Evolutionary conservation across 345 rosid genomes (phyloP), one percentile per base, ranked within the genome.

Genomic region (Nasturtium officinale): DNA sequence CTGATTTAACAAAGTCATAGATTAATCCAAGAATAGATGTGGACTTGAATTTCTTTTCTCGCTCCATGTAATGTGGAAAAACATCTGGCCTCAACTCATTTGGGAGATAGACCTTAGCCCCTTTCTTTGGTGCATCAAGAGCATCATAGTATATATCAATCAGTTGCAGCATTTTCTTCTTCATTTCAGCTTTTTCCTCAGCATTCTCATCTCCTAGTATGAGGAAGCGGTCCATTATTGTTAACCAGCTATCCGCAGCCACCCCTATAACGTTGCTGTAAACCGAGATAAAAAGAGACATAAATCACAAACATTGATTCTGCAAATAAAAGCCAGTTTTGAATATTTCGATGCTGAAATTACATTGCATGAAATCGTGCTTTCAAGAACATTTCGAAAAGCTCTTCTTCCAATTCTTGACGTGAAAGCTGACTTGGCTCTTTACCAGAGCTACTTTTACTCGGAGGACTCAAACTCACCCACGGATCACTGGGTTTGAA

Each of bases 121-220:
- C 59, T 12, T 76, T 83, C 48, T 91, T 91, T 0, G 90, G 87
- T 55, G 97, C 96, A 83, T 90, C 97, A 7, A 93, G 63, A 59
- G 98, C 92, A 71, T 90, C 91, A 73, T 89, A 93, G 63, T 89
- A 90, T 52, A 84, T 59, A 71, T 90, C 83, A 29, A 87, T 76
- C 57, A 89, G 67, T 38, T 18, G 63, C 1, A 9, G 16, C 53
- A 93, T 70, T 17, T 84, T 86, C 51, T 71, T 21, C 77, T 70
- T 81, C 83, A 85, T 61, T 15, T 4, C 25, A 12, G 4, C 47
- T 71, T 65, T 87, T 85, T 90, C 92, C 5, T 38, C 53, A 10
- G 58, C 43, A 3, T 51, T 65, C 17, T 79, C 80, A 53, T 74
- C 82, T 67, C 84, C 82, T 2, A 87, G 47, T 0, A 69, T 77